Percentiles rank a stretch among this genome's conserved stretches.
Evolutionary conservation across 306 rosid genomes (phyloP).

Genomic region (Quercus engelmannii): DNA sequence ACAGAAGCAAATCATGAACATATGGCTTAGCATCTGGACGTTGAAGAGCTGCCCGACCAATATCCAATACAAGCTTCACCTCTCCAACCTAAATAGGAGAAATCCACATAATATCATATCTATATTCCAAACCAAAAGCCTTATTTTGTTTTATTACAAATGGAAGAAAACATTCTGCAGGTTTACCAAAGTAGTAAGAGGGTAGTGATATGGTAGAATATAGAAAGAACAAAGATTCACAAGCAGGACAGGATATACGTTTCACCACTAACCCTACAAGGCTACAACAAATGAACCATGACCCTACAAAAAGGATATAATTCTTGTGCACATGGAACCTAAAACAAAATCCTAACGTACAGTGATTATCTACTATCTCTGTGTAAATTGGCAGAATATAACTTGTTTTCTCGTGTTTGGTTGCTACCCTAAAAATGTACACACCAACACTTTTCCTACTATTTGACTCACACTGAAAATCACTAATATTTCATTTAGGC

Average conservation of each 20-base stretch:
- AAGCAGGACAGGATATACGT: slow-evolving; percentile 5
- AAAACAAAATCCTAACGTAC: background rate
- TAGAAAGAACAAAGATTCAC: slow-evolving; percentile 2
- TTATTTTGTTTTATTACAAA: background rate
- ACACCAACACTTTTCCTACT: too few relatives aligned
- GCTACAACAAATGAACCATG: background rate
- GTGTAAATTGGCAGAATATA: background rate
- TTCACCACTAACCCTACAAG: background rate
- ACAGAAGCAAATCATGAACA: slow-evolving; percentile 78
- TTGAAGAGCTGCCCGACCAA: slow-evolving; percentile 65
- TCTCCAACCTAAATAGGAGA: slow-evolving; percentile 73
- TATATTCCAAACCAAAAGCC: slow-evolving; percentile 2
- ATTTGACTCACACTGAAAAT: too few relatives aligned
- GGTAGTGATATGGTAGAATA: background rate
- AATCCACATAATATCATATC: slow-evolving; percentile 5
- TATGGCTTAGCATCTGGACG: slow-evolving; percentile 78
- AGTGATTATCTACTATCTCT: background rate
- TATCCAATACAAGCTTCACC: slow-evolving; percentile 68
- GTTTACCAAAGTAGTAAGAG: background rate
- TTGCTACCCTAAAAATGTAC: too few relatives aligned
- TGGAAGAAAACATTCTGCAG: background rate
- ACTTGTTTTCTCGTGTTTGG: too few relatives aligned
- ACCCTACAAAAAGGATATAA: slow-evolving; percentile 2
- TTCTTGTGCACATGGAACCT: background rate
- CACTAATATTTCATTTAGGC: too few relatives aligned